Percentiles rank a stretch among this genome's conserved stretches.
These are phyloP conservation scores for Diaporthe sp. DNA, from an alignment of 2,329 filamentous ascomycete genomes.

Conservation along the genomic window DNA sequence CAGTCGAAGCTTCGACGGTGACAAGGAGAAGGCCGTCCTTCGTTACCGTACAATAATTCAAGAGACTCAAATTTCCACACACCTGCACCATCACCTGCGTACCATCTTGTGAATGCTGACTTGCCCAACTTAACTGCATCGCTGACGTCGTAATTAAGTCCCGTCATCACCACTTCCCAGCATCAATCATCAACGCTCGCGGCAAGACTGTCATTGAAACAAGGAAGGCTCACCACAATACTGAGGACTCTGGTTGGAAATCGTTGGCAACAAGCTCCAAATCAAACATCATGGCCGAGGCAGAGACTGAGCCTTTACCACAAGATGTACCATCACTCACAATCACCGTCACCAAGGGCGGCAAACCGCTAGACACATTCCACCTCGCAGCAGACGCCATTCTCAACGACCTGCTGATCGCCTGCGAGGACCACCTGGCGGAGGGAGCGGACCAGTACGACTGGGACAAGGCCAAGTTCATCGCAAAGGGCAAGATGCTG, in stretches of 20 bases:
- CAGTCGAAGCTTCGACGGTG: constrained; percentile 37
- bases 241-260: not conserved
- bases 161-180: not conserved
- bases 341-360: constrained; percentile 43
- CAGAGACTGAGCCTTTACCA: not conserved
- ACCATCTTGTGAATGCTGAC: constrained; percentile 4
- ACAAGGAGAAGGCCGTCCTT: not conserved
- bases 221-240: not conserved
- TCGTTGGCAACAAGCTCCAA: not conserved
- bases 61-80: not conserved
- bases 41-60: not conserved
- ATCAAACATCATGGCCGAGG: constrained; percentile 2
- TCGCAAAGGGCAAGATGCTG: constrained; percentile 45
- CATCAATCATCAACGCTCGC: too few species aligned
- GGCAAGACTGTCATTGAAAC: not conserved
- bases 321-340: constrained; percentile 30
- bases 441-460: constrained; percentile 33
- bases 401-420: constrained; percentile 45
- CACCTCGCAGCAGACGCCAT: constrained; percentile 40
- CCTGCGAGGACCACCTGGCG: constrained; percentile 43
- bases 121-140: not conserved
- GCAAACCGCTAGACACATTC: constrained; percentile 42
- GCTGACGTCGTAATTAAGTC: not conserved
- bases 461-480: constrained; percentile 46
- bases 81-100: not conserved